Evolutionary conservation across 768 basidiomycete genomes (phyloP).

Genomic region (Rhodocollybia butyracea): DNA sequence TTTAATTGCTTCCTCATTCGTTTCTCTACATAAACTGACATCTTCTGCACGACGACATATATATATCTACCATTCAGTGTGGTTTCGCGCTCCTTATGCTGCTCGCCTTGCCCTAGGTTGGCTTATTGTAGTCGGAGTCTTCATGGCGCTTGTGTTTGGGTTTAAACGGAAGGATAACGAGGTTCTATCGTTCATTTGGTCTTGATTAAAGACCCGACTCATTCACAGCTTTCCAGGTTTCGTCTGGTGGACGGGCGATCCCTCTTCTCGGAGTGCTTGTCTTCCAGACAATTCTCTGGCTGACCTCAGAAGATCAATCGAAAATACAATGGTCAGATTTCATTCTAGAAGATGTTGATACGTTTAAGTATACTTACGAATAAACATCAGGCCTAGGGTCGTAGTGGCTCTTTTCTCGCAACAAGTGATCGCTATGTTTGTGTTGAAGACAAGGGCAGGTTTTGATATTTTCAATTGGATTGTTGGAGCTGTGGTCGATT

Average conservation of each 20-base stretch:
- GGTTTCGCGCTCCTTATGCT: conserved; percentile 37
- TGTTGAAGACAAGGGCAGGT: conserved; percentile 58
- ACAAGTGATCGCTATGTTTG: conserved; percentile 60
- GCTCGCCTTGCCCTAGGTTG: conserved; percentile 48
- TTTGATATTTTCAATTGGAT: conserved; percentile 56
- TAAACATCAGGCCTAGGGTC: conserved; percentile 57
- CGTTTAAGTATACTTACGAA: no score
- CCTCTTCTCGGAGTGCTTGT: conserved; percentile 55
- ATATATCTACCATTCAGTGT: conserved; percentile 46
- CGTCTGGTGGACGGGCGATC: conserved; percentile 52
- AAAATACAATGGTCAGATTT: conserved; percentile 45
- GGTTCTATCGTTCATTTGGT: conserved; percentile 11
- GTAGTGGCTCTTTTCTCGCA: conserved; percentile 58
- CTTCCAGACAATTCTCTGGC: conserved; percentile 54
- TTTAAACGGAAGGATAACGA: conserved; percentile 41
- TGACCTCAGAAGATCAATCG: conserved; percentile 41
- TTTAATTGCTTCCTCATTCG: background rate
- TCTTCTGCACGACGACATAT: conserved; percentile 21
- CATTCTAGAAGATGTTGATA: background rate
- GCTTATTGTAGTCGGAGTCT: conserved; percentile 46
- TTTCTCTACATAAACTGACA: background rate
- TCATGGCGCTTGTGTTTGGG: conserved; percentile 60
- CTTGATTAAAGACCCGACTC: background rate
- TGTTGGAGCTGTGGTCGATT: conserved; percentile 48
- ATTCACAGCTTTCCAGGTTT: conserved; percentile 28